phyloP scores from a whole-genome alignment of 2,329 filamentous ascomycete genomes.

The Exophiala spinifera region DNA sequence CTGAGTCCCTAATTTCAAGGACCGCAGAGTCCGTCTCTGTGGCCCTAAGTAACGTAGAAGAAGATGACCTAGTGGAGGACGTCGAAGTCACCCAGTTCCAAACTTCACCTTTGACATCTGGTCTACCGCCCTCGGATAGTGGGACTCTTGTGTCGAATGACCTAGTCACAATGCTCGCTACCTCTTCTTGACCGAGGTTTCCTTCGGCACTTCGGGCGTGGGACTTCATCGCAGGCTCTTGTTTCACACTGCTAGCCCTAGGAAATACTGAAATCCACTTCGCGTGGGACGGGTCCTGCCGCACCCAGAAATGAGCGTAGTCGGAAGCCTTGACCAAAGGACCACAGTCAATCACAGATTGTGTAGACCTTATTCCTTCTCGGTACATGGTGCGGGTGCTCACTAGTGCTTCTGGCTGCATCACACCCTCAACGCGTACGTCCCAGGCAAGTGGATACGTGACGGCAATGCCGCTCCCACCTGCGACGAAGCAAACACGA shows the following conservation, averaged over 20 bases:
- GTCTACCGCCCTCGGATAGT: slow-evolving; percentile 16
- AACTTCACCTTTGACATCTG: slow-evolving; percentile 27
- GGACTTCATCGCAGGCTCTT: neutral
- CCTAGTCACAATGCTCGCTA: slow-evolving; percentile 20
- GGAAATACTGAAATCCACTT: slow-evolving; percentile 26
- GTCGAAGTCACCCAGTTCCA: slow-evolving; percentile 35
- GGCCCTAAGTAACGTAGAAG: neutral
- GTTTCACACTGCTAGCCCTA: slow-evolving; percentile 4
- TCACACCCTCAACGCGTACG: slow-evolving; percentile 8
- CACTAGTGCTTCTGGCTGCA: slow-evolving; percentile 13
- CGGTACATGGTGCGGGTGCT: slow-evolving; percentile 20
- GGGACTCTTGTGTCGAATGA: slow-evolving; percentile 24
- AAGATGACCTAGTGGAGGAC: slow-evolving; percentile 50
- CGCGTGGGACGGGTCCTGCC: slow-evolving; percentile 24
- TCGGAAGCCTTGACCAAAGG: neutral
- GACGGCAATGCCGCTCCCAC: slow-evolving; percentile 64
- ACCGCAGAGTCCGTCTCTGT: neutral
- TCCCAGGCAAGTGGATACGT: slow-evolving; percentile 54
- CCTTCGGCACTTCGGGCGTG: neutral
- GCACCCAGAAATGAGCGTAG: slow-evolving; percentile 28
- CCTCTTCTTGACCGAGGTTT: slow-evolving; percentile 6
- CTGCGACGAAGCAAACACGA: slow-evolving; percentile 56
- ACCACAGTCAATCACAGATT: slow-evolving; percentile 4
- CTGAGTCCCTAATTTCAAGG: slow-evolving; percentile 26
- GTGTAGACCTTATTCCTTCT: slow-evolving; percentile 12